These are phyloP conservation scores for Halenospora varia DNA, from an alignment of 495 filamentous ascomycete genomes.

Conservation along the genomic window DNA sequence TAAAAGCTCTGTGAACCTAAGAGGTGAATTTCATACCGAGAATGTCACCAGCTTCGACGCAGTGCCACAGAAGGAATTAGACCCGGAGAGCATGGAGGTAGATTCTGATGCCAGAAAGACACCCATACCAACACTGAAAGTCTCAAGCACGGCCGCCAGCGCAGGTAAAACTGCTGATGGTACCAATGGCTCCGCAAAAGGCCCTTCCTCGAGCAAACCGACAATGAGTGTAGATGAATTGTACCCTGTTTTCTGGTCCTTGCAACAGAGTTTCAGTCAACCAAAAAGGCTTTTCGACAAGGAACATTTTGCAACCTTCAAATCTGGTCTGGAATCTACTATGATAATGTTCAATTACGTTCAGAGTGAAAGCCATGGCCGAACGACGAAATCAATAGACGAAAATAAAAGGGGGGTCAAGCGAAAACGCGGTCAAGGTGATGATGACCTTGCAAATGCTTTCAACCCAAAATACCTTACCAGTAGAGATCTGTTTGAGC, in stretches of 20 bases:
- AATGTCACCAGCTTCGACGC: conserved; percentile 89
- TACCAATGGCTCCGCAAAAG: conserved; percentile 40
- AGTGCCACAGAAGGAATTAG: conserved; percentile 41
- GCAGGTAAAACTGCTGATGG: conserved; percentile 34
- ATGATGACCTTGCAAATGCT: conserved; percentile 59
- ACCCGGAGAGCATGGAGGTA: conserved; percentile 61
- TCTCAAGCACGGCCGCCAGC: conserved; percentile 20
- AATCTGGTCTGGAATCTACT: conserved; percentile 70
- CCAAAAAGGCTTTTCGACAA: conserved; percentile 74
- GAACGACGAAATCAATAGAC: conserved; percentile 50
- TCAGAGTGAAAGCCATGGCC: conserved; percentile 55
- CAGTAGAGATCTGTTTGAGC: conserved; percentile 87
- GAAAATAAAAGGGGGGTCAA: conserved; percentile 63
- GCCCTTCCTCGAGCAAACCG: conserved; percentile 46
- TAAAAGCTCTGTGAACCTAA: conserved; percentile 92
- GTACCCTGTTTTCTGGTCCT: conserved; percentile 90
- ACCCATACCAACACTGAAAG: conserved; percentile 10
- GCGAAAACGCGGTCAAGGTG: conserved; percentile 63
- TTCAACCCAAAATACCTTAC: conserved; percentile 98
- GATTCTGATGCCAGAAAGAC: conserved; percentile 26
- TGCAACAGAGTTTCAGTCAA: conserved; percentile 89
- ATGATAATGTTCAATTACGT: conserved; percentile 75
- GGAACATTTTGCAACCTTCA: conserved; percentile 70
- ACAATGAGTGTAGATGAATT: conserved; percentile 63
- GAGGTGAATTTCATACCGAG: conserved; percentile 93